Conservation (phyloP, 1,139 yeast genomes). For the Sugiyamaella neomexicana region DNA sequence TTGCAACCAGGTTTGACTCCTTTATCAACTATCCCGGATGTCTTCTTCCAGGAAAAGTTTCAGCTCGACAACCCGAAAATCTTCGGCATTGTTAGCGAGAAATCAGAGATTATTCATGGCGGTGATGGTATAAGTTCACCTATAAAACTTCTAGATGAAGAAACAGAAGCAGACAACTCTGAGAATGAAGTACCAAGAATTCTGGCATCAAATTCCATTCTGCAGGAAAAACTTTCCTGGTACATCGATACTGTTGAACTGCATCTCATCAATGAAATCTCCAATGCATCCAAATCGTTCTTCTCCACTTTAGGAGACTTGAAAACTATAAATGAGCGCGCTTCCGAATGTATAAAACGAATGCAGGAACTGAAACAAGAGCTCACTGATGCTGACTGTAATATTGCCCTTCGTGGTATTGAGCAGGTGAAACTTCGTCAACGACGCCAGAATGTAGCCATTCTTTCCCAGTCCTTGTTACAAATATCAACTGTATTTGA, state of each 20-base stretch:
- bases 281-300: constrained; percentile 79
- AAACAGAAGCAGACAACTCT: constrained; percentile 22
- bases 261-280: constrained; percentile 76
- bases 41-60: constrained; percentile 68
- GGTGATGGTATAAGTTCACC: constrained; percentile 7
- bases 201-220: constrained; percentile 50
- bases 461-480: constrained; percentile 61
- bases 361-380: constrained; percentile 48
- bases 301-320: constrained; percentile 82
- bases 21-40: constrained; percentile 56
- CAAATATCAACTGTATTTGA: constrained; percentile 45
- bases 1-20: constrained; percentile 31
- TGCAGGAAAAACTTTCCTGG: constrained; percentile 81
- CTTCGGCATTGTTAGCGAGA: constrained; percentile 70
- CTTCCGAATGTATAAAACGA: constrained; percentile 52
- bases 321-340: constrained; percentile 58
- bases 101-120: constrained; percentile 42
- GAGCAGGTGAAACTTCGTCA: constrained; percentile 53
- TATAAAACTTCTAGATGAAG: constrained; percentile 10
- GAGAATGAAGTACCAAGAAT: constrained; percentile 31
- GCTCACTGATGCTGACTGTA: constrained; percentile 45
- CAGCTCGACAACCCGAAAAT: constrained; percentile 85
- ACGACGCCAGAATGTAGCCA: constrained; percentile 59
- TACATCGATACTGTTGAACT: constrained; percentile 85
- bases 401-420: constrained; percentile 55